Base-by-base conservation (phyloP, 768 basidiomycete genomes). In the Multifurca ochricompacta region DNA sequence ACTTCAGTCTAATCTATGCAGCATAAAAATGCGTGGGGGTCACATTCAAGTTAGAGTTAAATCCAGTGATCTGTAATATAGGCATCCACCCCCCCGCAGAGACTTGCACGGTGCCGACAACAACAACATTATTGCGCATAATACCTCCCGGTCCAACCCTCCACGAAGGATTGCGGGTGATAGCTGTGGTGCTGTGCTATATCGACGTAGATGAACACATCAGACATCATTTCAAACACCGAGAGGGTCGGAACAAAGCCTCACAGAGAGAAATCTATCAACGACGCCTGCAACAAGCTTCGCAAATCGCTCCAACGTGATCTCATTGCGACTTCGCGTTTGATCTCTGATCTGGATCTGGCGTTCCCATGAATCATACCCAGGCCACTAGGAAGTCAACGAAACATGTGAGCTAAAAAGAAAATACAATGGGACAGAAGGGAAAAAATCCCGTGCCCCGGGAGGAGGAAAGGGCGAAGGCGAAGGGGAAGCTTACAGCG, bases 41-140 rank as follows among this genome's bases (percentile, higher is more conserved):
- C 2, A 21, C 25, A 30, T n/a, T 48, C 31, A 10, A 16, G 30
- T 30, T 23, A 27, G 25, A n/a, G 13, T 4, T 9, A 18, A 13
- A 3, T 18, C 6, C 13, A 42, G 19, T 21, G 16, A 56, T 11
- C 21, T 58, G 57, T 11, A 58, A n/a, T 21, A 58, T 58, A 3
- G 57, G 57, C 57, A 58, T 58, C 57, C 57, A 58, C 14, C 57
- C 52, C 1, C 57, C 57, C 1, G 57, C 54, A 16, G 57, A 58
- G 32, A 58, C 57, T 13, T 58, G 57, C 14, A 58, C 57, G 14
- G 53, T 45, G 1, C 57, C 57, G 4, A 58, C 57, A 3, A 58
- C 18, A 9, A 44, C 37, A 5, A 55, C 45, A 13, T 54, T 10
- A 25, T 58, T 13, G n/a, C 42, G 48, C 8, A n/a, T 58, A 41